Evolutionary conservation across 306 rosid genomes (phyloP).

Genomic region (Malus orientalis): DNA sequence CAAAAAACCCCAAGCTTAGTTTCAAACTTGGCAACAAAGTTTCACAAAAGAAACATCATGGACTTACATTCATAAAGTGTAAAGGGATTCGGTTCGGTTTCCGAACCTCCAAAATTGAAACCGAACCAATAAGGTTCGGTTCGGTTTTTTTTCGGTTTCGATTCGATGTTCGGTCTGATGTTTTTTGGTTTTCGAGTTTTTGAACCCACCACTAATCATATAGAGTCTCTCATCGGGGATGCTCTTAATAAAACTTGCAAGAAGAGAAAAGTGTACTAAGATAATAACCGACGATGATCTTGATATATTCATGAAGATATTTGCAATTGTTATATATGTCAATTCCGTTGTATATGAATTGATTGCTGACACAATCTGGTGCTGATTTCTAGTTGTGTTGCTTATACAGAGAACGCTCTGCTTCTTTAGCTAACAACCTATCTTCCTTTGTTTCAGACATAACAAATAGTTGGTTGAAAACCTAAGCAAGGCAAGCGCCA

Average conservation of each 20-base stretch:
- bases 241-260: slow-evolving; percentile 59
- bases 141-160: no score
- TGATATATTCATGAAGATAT: slow-evolving; percentile 90
- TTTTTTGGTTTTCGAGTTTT: no score
- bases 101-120: no score
- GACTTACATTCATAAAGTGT: no score
- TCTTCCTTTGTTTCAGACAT: slow-evolving; percentile 35
- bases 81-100: no score
- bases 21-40: no score
- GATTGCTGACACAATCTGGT: slow-evolving; percentile 21
- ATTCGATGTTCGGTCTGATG: no score
- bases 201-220: no score
- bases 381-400: slow-evolving; percentile 15
- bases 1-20: no score
- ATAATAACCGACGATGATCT: slow-evolving; percentile 96
- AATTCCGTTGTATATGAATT: not conserved
- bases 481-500: slow-evolving; percentile 60
- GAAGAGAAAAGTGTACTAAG: slow-evolving; percentile 89
- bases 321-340: slow-evolving; percentile 7
- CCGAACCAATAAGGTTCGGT: no score
- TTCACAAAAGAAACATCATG: no score
- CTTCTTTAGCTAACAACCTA: slow-evolving; percentile 15
- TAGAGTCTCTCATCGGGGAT: no score
- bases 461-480: slow-evolving; percentile 67
- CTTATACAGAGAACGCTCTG: not conserved